Evolutionary conservation across 1,139 yeast genomes (phyloP).

Genomic region (Pichia sp.): DNA sequence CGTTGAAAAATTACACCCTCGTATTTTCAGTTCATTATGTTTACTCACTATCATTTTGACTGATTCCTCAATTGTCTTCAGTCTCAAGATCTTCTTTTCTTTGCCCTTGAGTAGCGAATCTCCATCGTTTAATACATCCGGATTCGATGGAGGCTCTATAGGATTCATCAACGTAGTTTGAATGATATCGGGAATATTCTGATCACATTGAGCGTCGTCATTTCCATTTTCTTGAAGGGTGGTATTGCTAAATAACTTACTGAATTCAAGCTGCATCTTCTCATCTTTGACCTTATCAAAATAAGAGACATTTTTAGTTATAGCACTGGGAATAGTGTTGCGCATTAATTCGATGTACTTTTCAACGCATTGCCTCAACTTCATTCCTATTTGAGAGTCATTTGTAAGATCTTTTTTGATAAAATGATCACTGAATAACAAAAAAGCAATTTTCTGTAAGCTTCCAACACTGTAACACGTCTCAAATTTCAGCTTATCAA

Average conservation of each 20-base stretch:
- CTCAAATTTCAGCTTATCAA: slow-evolving; percentile 2
- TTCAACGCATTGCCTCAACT: slow-evolving; percentile 10
- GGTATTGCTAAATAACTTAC: slow-evolving; percentile 12
- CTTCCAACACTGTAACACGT: neutral
- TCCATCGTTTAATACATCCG: slow-evolving; percentile 11
- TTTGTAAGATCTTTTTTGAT: slow-evolving; percentile 1
- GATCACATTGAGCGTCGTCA: slow-evolving; percentile 11
- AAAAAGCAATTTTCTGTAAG: neutral
- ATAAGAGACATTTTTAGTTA: slow-evolving; percentile 18
- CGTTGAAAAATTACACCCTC: neutral
- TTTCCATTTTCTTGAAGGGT: neutral
- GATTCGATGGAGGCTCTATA: slow-evolving; percentile 20
- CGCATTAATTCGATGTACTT: slow-evolving; percentile 13
- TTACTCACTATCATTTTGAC: neutral
- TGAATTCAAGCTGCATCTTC: slow-evolving; percentile 20
- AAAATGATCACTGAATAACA: neutral
- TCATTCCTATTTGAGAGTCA: neutral
- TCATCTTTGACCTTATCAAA: slow-evolving; percentile 21
- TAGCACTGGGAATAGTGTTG: slow-evolving; percentile 15
- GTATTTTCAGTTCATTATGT: neutral
- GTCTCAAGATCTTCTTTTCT: slow-evolving; percentile 3
- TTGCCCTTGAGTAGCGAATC: neutral
- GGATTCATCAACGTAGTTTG: slow-evolving; percentile 26
- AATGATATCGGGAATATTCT: slow-evolving; percentile 25
- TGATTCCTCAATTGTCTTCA: neutral